Evolutionary conservation across 768 basidiomycete genomes (phyloP).

Genomic region (Russula compacta): DNA sequence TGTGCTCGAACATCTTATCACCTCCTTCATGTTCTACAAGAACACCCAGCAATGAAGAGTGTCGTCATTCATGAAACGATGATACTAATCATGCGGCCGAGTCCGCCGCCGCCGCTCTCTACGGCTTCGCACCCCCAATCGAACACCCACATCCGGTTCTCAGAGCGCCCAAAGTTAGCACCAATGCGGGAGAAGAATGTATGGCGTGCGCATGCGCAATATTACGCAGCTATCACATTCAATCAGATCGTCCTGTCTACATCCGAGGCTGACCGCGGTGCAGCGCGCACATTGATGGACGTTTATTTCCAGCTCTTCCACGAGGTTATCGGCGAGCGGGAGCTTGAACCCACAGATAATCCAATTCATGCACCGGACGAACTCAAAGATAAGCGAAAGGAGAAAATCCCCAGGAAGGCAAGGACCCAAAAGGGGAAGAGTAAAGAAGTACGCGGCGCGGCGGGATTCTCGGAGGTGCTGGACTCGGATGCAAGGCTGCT

Average conservation of each 20-base stretch:
- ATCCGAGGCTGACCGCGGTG: conserved; percentile 53
- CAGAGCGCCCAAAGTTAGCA: conserved; percentile 26
- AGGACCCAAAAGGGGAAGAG: conserved; percentile 26
- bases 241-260: conserved; percentile 78
- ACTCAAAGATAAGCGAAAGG: conserved; percentile 21
- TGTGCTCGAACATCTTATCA: conserved; percentile 88
- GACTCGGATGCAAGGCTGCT: conserved; percentile 75
- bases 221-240: conserved; percentile 89
- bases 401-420: conserved; percentile 24
- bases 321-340: conserved; percentile 66
- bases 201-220: conserved; percentile 66
- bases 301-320: conserved; percentile 94
- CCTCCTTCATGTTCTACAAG: conserved; percentile 79
- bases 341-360: conserved; percentile 32
- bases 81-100: conserved; percentile 63
- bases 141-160: conserved; percentile 47
- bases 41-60: conserved; percentile 87
- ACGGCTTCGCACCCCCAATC: conserved; percentile 11
- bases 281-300: conserved; percentile 72
- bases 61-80: conserved; percentile 84
- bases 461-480: conserved; percentile 66
- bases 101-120: conserved; percentile 29
- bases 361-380: conserved; percentile 33
- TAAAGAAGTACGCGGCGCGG: conserved; percentile 45
- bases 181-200: conserved; percentile 32